Conservation (phyloP, 2,329 filamentous ascomycete genomes). For the Metarhizium humberi region DNA sequence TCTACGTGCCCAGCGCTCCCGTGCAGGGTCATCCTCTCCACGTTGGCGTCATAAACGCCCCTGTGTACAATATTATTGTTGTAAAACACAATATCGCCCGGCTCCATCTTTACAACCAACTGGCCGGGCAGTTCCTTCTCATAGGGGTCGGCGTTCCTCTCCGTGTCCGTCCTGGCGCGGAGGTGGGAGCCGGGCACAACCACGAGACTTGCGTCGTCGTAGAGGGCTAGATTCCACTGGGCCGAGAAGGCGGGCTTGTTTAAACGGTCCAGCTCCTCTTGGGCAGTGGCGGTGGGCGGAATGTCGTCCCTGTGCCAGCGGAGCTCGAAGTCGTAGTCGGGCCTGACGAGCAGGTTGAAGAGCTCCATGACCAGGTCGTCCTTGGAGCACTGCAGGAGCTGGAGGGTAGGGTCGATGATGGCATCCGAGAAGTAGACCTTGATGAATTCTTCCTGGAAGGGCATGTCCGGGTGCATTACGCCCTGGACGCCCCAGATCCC, state of each 20-base stretch:
- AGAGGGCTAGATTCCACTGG: constrained; percentile 80
- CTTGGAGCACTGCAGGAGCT: constrained; percentile 46
- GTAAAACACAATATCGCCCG: constrained; percentile 79
- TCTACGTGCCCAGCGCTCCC: constrained; percentile 56
- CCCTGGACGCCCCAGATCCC: constrained; percentile 90
- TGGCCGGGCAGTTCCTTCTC: constrained; percentile 53
- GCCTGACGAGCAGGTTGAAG: constrained; percentile 77
- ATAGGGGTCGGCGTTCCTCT: constrained; percentile 58
- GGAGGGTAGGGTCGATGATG: constrained; percentile 52
- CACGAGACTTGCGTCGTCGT: constrained; percentile 61
- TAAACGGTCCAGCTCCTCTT: constrained; percentile 57
- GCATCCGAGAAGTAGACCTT: constrained; percentile 60
- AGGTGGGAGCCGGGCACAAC: constrained; percentile 69
- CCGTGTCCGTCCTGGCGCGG: constrained; percentile 58
- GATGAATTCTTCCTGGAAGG: constrained; percentile 51
- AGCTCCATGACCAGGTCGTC: constrained; percentile 74
- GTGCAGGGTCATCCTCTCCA: constrained; percentile 62
- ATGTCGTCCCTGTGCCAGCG: constrained; percentile 84
- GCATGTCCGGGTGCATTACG: constrained; percentile 64
- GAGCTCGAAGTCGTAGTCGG: constrained; percentile 60
- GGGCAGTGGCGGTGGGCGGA: constrained; percentile 47
- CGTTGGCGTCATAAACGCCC: constrained; percentile 49
- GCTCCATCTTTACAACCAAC: constrained; percentile 54
- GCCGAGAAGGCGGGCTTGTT: constrained; percentile 57
- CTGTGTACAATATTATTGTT: constrained; percentile 80